Evolutionary conservation across 2,329 filamentous ascomycete species (phyloP), one percentile per base, ranked within the genome.

Genomic region (Lizonia empirigonia): DNA sequence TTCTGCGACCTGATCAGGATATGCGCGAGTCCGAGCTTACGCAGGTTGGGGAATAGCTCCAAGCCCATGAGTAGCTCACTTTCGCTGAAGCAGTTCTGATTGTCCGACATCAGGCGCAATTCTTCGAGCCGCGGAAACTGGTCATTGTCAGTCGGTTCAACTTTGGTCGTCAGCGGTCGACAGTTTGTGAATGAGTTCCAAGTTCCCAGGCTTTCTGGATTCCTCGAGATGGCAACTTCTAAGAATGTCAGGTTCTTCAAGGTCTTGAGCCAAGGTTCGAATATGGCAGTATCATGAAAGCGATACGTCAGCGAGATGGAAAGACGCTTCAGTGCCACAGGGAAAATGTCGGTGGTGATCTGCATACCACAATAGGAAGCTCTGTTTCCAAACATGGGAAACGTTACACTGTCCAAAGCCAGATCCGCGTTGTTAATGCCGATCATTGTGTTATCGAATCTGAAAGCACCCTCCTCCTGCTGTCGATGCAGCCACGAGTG

Each of bases 61-160:
- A 50, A 34, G 22, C 30, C 24, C 3, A 18, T 7, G 13, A 40
- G 23, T 9, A 54, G 7, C 5, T 34, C 39, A 5, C 13, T 7
- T 24, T 49, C 39, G 15, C 19, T 30, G 18, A 50, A 50, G 13
- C 22, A 35, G 19, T 33, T 33, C 24, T 36, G 39, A 19, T 44
- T 48, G 34, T 51, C 52, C 3, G 46, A 26, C 46, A 55, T 47
- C 12, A 51, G 16, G 8, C 52, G 41, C 2, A 51, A 37, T 18
- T 41, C 41, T 6, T 27, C 37, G 2, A 55, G 19, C 19, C 27
- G 24, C 5, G 19, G 16, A 10, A 46, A 26, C 10, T 32, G 18
- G 10, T 46, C 24, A 13, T 10, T 9, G 12, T 24, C 7, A 13
- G 18, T 20, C 12, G 19, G 8, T 16, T 5, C 19, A 5, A 22